Percentiles rank a stretch among this genome's conserved stretches.
These are phyloP conservation scores for Candida insectorum DNA, from an alignment of 805 yeast species.

Conservation along the genomic window DNA sequence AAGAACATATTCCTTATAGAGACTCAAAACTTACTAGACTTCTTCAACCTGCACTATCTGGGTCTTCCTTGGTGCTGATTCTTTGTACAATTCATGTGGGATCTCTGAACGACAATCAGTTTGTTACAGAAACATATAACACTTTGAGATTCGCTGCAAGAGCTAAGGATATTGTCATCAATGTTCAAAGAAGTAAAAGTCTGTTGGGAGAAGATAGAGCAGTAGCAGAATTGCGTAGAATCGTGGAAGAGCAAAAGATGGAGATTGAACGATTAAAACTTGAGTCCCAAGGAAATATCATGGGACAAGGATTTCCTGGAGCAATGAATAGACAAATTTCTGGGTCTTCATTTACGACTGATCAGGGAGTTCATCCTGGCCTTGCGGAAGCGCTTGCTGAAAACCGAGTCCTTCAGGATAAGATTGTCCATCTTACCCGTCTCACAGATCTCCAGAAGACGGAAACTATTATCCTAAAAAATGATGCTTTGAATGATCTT, in stretches of 20 bases:
- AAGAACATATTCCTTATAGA: constrained; percentile 82
- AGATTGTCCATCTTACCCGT: constrained; percentile 65
- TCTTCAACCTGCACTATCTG: constrained; percentile 88
- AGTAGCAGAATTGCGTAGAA: constrained; percentile 53
- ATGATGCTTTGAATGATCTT: constrained; percentile 58
- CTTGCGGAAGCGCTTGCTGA: constrained; percentile 50
- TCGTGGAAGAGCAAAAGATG: constrained; percentile 57
- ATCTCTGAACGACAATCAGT: constrained; percentile 31
- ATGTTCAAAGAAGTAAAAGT: constrained; percentile 53
- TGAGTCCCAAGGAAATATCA: neutral
- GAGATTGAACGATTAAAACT: constrained; percentile 44
- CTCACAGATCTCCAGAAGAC: constrained; percentile 58
- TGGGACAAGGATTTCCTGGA: neutral
- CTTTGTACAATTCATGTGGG: constrained; percentile 83
- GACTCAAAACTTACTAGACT: constrained; percentile 90
- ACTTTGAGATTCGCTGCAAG: constrained; percentile 90
- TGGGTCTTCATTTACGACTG: no score
- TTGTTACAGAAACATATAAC: constrained; percentile 75
- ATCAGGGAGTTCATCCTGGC: neutral
- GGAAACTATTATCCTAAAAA: constrained; percentile 53
- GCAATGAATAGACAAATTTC: neutral
- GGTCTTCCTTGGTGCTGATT: constrained; percentile 77
- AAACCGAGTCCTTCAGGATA: constrained; percentile 59
- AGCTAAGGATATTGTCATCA: constrained; percentile 79
- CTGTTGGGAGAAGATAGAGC: constrained; percentile 34